Base-by-base conservation (phyloP, 768 basidiomycete species). In the Multifurca ochricompacta region DNA sequence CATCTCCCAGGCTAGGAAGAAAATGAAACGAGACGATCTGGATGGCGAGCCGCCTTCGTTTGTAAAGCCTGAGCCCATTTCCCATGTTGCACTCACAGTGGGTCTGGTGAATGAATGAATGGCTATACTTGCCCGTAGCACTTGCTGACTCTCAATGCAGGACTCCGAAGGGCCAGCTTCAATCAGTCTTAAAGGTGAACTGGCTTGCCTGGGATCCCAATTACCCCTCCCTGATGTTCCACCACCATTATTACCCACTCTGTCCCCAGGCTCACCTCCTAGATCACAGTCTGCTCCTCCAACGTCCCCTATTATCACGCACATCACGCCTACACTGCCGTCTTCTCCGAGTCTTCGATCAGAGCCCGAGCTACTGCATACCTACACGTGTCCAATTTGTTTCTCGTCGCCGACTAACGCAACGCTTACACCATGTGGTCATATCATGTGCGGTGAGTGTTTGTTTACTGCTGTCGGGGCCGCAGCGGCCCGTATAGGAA, bases 381-480 rank as follows among this genome's bases (percentile, higher is more conserved):
- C 60, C 1, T 61, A 55, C 36, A 18, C 54, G 25, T 61, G 60
- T 35, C 58, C 60, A 16, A 59, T 61, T 34, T 61, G 60, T 34
- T 56, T 61, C 28, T 48, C 53, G 16, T 54, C 60, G 21, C 60
- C 60, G 6, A 48, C 47, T 8, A 59, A 59, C 10, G 58, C 60
- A 27, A 61, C 60, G 18, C 53, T 61, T 43, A 61, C 60, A 21
- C 60, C 60, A 13, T 61, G 60, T n/a, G 60, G 60, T 14, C 60
- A 61, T 48, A 61, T 59, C 16, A 44, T 61, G 50, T 61, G 60
- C 32, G 60, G 60, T 16, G 60, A 61, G 40, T 61, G 60, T 39
- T 36, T 61, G 34, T 59, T 61, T 37, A 59, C 60, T 2, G 60
- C 60, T 0, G 54, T 61, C 14, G 59, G 53, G 19, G 35, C 60